Evolutionary conservation across 192 early-diverging fungal species (phyloP).

Genomic region (Glomus cerebriforme): DNA sequence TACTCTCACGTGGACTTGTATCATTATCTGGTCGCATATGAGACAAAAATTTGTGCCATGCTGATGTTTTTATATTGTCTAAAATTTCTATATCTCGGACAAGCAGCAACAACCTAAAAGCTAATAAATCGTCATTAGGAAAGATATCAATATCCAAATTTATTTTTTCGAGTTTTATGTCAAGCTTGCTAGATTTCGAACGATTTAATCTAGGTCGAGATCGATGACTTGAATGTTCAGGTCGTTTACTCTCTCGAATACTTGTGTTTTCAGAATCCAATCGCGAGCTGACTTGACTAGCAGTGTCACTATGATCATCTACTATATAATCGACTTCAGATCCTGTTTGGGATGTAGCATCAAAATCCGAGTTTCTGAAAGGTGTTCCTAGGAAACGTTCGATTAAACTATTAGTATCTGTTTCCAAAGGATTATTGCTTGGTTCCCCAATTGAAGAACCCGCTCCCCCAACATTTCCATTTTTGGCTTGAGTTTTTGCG

Average conservation of each 20-base stretch:
- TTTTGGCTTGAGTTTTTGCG: constrained; percentile 32
- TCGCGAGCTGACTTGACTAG: constrained; percentile 41
- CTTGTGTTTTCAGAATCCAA: constrained; percentile 32
- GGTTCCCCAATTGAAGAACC: constrained; percentile 8
- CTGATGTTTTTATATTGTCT: constrained; percentile 73
- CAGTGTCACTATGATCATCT: constrained; percentile 40
- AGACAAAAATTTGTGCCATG: constrained; percentile 79
- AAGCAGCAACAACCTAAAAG: constrained; percentile 48
- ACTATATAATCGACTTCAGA: constrained; percentile 34
- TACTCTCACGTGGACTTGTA: constrained; percentile 57
- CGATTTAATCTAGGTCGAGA: constrained; percentile 45
- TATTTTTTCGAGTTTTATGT: constrained; percentile 55
- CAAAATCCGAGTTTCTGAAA: constrained; percentile 14
- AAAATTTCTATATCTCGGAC: constrained; percentile 74
- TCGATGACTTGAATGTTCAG: background rate
- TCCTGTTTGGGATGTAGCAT: background rate
- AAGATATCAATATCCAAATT: constrained; percentile 59
- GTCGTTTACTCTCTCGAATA: constrained; percentile 27
- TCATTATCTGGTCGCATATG: constrained; percentile 59
- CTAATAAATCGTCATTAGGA: constrained; percentile 45
- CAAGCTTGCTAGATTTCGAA: constrained; percentile 52
- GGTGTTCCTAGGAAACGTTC: constrained; percentile 5
- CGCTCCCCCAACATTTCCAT: background rate
- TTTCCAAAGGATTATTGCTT: background rate
- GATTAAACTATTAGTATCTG: constrained; percentile 2